phyloP scores from a whole-genome alignment of 1,284 basidiomycete species.

The Ceratobasidium sp. region DNA sequence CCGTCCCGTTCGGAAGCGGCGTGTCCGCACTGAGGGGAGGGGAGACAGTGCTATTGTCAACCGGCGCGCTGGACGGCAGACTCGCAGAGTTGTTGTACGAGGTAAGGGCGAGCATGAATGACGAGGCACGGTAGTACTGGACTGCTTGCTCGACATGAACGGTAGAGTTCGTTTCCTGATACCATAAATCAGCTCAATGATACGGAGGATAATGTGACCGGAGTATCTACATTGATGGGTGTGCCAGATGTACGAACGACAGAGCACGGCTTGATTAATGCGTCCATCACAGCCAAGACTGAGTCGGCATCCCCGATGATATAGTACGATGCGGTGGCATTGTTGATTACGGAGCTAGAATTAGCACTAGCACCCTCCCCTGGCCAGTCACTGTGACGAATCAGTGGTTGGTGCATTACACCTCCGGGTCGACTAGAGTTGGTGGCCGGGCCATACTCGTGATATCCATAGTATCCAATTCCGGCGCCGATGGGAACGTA shows the following conservation, averaged over 20 bases:
- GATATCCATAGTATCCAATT: no score
- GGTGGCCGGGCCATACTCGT: no score
- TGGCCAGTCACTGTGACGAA: slow-evolving; percentile 29
- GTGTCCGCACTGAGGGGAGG: slow-evolving; percentile 24
- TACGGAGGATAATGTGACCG: not conserved
- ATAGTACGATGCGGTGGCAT: slow-evolving; percentile 42
- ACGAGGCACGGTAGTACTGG: slow-evolving; percentile 47
- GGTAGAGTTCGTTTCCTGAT: slow-evolving; percentile 20
- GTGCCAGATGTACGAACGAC: slow-evolving; percentile 39
- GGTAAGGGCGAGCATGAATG: slow-evolving; percentile 44
- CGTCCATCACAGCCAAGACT: slow-evolving; percentile 41
- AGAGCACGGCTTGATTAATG: slow-evolving; percentile 43
- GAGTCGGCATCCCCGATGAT: no score
- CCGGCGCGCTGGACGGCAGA: slow-evolving; percentile 31
- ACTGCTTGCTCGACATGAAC: slow-evolving; percentile 45
- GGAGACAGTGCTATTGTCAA: slow-evolving; percentile 30
- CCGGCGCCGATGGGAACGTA: no score
- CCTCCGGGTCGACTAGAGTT: slow-evolving; percentile 43
- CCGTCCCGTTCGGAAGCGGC: slow-evolving; percentile 32
- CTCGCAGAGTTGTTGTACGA: no score
- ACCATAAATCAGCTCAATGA: not conserved
- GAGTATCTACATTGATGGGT: slow-evolving; percentile 9
- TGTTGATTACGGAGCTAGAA: slow-evolving; percentile 30
- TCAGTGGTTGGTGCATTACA: slow-evolving; percentile 27
- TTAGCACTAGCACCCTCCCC: not conserved